Base-by-base conservation (phyloP, 2,329 filamentous ascomycete species). In the Penicillium decumbens region DNA sequence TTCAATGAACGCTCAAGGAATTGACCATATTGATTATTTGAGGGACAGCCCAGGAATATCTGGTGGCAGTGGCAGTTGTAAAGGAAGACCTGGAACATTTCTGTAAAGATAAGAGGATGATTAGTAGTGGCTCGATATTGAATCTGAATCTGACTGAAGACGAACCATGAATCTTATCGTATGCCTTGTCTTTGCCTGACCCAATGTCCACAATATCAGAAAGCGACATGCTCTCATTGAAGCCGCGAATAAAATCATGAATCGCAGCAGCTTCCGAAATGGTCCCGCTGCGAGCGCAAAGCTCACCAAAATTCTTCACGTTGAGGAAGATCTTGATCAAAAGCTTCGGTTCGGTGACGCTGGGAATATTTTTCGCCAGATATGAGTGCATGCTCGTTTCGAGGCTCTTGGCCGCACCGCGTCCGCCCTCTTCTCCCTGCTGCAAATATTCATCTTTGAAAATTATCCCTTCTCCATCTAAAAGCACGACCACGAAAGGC, bases 31-130 rank as follows among this genome's bases (percentile, higher is more conserved):
- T 77, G 73, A 47, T 75, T 76, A 65, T 80, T 78, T 50, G 80
- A 77, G 12, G 78, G 79, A 63, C 80, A 82, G 7, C 80, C 82
- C 30, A 84, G 71, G 42, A 83, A 70, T 45, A 84, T 76, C 48
- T 82, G 80, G 45, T 79, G 80, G 60, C 81, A 84, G 57, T 82
- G 80, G 54, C 75, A 77, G 57, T 83, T 77, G 64, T 77, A 72
- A 43, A 81, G 67, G 63, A 78, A 75, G 41, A 80, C 64, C 57
- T 78, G 77, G 65, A 84, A 77, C 24, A 70, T 70, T 55, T 80
- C 80, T 81, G 54, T 23, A 45, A 23, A 23, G 15, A 45, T 33
- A 30, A 45, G n/a, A 20, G 47, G 40, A 2, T 47, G 42, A 40
- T 69, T 56, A 72, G 65, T 56, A 41, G 13, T 45, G 30, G 29